These are phyloP conservation scores for Trichocomaceae sp. DNA, from an alignment of 2,329 filamentous ascomycete genomes.

Conservation along the genomic window DNA sequence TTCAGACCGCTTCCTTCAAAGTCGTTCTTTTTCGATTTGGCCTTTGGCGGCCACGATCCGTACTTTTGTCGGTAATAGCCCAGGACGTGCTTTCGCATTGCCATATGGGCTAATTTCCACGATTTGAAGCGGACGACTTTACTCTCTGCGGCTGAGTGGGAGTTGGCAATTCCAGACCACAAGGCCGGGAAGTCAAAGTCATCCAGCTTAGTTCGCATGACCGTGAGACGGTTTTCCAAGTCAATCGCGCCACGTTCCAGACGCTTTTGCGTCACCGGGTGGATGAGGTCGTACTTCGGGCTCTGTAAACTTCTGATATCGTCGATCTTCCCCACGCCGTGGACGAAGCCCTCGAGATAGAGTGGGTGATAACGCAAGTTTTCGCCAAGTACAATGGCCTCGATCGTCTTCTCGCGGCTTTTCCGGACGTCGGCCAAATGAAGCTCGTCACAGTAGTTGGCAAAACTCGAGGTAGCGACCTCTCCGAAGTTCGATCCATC, in stretches of 20 bases:
- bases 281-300: constrained; percentile 64
- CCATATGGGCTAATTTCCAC: constrained; percentile 70
- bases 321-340: constrained; percentile 78
- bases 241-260: constrained; percentile 77
- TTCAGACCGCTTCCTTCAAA: constrained; percentile 84
- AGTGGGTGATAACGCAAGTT: constrained; percentile 72
- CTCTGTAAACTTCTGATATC: constrained; percentile 63
- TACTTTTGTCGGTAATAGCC: constrained; percentile 62
- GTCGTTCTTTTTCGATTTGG: constrained; percentile 82
- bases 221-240: constrained; percentile 63
- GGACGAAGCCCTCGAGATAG: constrained; percentile 87
- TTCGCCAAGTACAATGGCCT: constrained; percentile 84
- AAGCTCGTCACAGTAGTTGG: constrained; percentile 66
- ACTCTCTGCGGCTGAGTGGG: constrained; percentile 68
- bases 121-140: constrained; percentile 74
- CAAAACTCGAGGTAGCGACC: constrained; percentile 47
- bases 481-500: constrained; percentile 60
- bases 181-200: constrained; percentile 88
- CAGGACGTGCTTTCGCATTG: constrained; percentile 67
- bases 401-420: constrained; percentile 81
- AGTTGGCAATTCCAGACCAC: constrained; percentile 81
- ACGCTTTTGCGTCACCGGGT: constrained; percentile 64
- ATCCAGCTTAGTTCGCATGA: constrained; percentile 65
- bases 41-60: constrained; percentile 84
- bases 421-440: constrained; percentile 70